A percentile compares a stretch with the other conserved stretches of the same genome.
Conservation (phyloP, 1,284 basidiomycete species). For the Flammula alnicola region DNA sequence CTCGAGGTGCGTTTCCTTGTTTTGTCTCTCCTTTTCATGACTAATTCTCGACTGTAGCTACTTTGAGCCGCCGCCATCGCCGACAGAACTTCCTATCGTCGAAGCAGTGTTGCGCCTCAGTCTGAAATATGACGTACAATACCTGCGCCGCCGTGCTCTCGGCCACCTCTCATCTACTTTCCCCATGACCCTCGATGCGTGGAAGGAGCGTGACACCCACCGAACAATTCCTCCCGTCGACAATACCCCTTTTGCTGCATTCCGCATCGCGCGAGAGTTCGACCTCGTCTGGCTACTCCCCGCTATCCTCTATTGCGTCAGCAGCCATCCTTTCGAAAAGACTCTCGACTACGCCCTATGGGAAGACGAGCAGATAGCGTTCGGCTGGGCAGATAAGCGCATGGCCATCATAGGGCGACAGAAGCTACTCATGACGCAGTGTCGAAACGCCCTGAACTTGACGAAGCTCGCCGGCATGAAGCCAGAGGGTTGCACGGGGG, state of each 20-base stretch:
- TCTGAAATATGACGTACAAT: slow-evolving; percentile 45
- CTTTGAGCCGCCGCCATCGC: slow-evolving; percentile 37
- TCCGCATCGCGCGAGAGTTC: slow-evolving; percentile 35
- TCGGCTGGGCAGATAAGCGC: slow-evolving; percentile 16
- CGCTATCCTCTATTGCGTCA: slow-evolving; percentile 37
- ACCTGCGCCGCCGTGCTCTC: slow-evolving; percentile 40
- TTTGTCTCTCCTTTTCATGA: neutral
- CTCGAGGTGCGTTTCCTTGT: slow-evolving; percentile 36
- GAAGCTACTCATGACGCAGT: slow-evolving; percentile 29
- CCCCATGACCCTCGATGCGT: slow-evolving; percentile 37
- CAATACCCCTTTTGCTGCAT: slow-evolving; percentile 39
- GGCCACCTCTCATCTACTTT: slow-evolving; percentile 40
- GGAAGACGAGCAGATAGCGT: slow-evolving; percentile 20
- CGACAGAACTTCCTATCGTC: slow-evolving; percentile 35
- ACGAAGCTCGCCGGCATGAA: slow-evolving; percentile 11
- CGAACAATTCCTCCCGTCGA: slow-evolving; percentile 40
- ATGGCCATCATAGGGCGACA: slow-evolving; percentile 31
- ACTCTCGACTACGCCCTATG: slow-evolving; percentile 34
- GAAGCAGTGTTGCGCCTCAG: slow-evolving; percentile 42
- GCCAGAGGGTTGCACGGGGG: slow-evolving; percentile 18
- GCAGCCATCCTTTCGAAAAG: slow-evolving; percentile 37
- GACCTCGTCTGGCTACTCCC: slow-evolving; percentile 37
- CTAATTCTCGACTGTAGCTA: slow-evolving; percentile 26
- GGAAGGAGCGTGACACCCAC: slow-evolving; percentile 33
- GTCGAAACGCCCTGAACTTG: slow-evolving; percentile 25